phyloP scores from a whole-genome alignment of 2,329 filamentous ascomycete genomes.

The Neonectria hederae region DNA sequence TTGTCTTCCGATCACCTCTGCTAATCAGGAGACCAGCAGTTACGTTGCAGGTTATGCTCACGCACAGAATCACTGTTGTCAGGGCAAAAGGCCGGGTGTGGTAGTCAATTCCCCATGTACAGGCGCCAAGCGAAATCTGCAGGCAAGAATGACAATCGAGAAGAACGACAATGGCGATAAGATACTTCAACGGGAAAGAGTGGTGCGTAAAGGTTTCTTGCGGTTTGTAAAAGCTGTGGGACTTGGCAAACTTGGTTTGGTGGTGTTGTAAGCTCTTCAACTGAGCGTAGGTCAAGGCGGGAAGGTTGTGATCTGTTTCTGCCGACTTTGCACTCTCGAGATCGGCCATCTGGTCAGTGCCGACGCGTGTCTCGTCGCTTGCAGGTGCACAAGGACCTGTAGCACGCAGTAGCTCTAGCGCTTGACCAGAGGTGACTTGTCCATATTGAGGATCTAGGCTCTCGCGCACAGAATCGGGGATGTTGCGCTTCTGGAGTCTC shows the following conservation, averaged over 20 bases:
- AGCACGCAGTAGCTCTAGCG: constrained; percentile 29
- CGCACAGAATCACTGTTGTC: constrained; percentile 83
- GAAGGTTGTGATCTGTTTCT: constrained; percentile 58
- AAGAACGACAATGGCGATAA: constrained; percentile 81
- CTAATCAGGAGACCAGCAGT: constrained; percentile 79
- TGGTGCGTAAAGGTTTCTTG: constrained; percentile 85
- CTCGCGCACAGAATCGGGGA: constrained; percentile 26
- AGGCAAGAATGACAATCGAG: constrained; percentile 82
- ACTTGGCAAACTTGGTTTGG: constrained; percentile 81
- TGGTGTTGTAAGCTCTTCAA: constrained; percentile 78
- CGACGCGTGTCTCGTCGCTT: constrained; percentile 48
- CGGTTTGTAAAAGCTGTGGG: constrained; percentile 89
- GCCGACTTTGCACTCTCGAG: constrained; percentile 51
- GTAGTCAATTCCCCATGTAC: constrained; percentile 82
- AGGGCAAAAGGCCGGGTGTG: constrained; percentile 73
- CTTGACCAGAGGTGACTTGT: constrained; percentile 34
- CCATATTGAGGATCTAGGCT: constrained; percentile 26
- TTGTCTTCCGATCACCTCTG: constrained; percentile 77
- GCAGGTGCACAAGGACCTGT: constrained; percentile 24
- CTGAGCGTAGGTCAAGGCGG: constrained; percentile 72
- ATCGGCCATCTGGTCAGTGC: constrained; percentile 47
- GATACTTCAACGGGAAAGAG: constrained; percentile 78
- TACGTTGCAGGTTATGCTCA: constrained; percentile 81
- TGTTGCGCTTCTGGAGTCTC: constrained; percentile 32
- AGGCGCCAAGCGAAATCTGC: constrained; percentile 81